Evolutionary conservation across 2,329 filamentous ascomycete species (phyloP).

Genomic region (Pseudogymnoascus sp.): DNA sequence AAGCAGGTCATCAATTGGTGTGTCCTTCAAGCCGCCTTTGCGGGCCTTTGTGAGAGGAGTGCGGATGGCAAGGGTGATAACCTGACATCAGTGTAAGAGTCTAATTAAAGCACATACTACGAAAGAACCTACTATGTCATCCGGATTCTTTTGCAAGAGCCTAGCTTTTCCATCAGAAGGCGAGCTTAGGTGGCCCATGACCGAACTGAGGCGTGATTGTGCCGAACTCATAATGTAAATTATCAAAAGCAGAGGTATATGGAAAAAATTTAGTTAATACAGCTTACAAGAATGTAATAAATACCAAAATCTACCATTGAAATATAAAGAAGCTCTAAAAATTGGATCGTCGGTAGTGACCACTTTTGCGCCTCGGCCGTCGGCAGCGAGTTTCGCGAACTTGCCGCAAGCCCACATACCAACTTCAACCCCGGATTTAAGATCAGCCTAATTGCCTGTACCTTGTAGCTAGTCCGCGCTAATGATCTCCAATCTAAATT

Average conservation of each 20-base stretch:
- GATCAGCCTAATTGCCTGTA: neutral
- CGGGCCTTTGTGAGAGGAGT: conserved; percentile 86
- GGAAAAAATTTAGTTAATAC: neutral
- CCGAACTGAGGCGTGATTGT: conserved; percentile 26
- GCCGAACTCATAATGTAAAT: conserved; percentile 18
- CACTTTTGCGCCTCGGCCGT: neutral
- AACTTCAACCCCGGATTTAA: neutral
- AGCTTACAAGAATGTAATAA: neutral
- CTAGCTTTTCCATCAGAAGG: conserved; percentile 41
- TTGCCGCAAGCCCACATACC: neutral
- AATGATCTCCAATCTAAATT: neutral
- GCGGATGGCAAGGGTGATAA: conserved; percentile 83
- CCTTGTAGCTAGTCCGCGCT: neutral
- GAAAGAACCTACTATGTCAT: conserved; percentile 60
- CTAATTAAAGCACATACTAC: conserved; percentile 43
- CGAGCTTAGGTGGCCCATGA: conserved; percentile 36
- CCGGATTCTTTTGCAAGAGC: conserved; percentile 70
- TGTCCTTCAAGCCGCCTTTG: conserved; percentile 92
- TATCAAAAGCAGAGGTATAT: neutral
- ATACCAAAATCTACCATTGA: neutral
- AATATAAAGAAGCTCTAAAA: neutral
- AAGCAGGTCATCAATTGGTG: conserved; percentile 73
- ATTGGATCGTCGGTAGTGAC: neutral
- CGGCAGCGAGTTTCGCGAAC: neutral
- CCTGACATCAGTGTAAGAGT: conserved; percentile 29